Base-by-base conservation (phyloP, 768 basidiomycete genomes). In the Tricholoma flavovirens region DNA sequence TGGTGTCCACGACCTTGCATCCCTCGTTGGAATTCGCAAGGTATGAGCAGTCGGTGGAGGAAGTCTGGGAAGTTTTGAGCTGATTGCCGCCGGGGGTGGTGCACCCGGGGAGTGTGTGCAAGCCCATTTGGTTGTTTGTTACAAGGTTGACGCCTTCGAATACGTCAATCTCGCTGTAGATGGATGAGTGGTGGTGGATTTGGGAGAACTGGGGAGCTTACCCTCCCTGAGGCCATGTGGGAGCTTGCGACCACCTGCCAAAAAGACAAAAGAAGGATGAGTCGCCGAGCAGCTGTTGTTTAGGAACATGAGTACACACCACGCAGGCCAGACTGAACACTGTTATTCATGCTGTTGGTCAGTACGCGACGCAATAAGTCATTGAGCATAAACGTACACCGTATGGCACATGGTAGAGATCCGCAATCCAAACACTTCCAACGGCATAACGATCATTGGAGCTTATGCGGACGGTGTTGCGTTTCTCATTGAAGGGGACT, bases 131-230 rank as follows among this genome's bases (percentile, higher is more conserved):
- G 59, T 86, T 89, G 53, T 74, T 71, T 3, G 75, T 74, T 40
- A 79, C 78, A 49, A 79, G 66, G 69, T 94, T 93, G 59, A 93
- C 85, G 32, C 84, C 87, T 67, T 94, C 91, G 56, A 93, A 81
- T 9, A 87, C 88, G 67, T 93, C 92, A 58, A 88, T 86, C 65
- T 90, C 86, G 24, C 77, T 76, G 38, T 14, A 5, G 43, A 17
- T 46, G 30, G 59, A 32, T 36, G 40, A 43, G 30, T 36, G 53
- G 26, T 46, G 38, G 9, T 43, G 29, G 15, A 36, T 10, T n/a
- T 29, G n/a, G 15, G 9, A 33, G 10, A 15, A n/a, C 10, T 48
- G 19, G 32, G 22, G 36, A 17, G 69, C 76, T 60, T 71, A 79
- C 68, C 81, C 84, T 59, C 85, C 86, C 11, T 66, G 65, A 2